Evolutionary conservation across 2,329 filamentous ascomycete genomes (phyloP), one percentile per base, ranked within the genome.

Genomic region (Colletotrichum liriopes): DNA sequence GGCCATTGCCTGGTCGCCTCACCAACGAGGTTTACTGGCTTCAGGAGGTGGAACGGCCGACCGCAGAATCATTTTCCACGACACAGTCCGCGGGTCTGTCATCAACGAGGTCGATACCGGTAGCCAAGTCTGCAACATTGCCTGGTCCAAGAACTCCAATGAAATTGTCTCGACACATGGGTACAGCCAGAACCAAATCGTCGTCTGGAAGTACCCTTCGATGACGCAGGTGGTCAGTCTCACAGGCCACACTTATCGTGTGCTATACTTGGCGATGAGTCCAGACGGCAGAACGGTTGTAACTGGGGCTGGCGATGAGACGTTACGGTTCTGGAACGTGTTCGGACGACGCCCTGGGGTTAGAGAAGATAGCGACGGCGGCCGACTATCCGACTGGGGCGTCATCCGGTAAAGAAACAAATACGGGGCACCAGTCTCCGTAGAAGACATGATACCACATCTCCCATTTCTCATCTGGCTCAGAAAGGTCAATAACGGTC

Each of bases 191-290:
- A 98, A 99, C 81, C 96, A 98, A 82, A 98, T 99, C 77, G 96
- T 98, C 47, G 94, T 99, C 67, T 99, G 96, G 96, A 99, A 99
- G 80, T 99, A 99, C 79, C 96, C 96, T 1, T 95, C 93, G 76
- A 98, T 99, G 96, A 94, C 94, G 60, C 96, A 98, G 81, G 95
- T 99, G 11, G 96, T 94, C 51, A 97, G 94, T 76, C 86, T 99
- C 56, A 99, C 96, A 0, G 96, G 96, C 0, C 96, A 99, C 81
- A 99, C 96, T 1, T 98, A 97, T 82, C 93, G 96, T 78, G 96
- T 99, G 16, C 87, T 99, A 3, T 99, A 98, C 81, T 87, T 99
- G 64, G 95, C 95, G 41, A 98, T 98, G 95, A 98, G 95, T 79
- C 96, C 96, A 1, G 96, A 98, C 79, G 96, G 96, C 23, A 91